Evolutionary conservation across 192 early-diverging fungal species (phyloP).

Genomic region (Coemansia erecta): DNA sequence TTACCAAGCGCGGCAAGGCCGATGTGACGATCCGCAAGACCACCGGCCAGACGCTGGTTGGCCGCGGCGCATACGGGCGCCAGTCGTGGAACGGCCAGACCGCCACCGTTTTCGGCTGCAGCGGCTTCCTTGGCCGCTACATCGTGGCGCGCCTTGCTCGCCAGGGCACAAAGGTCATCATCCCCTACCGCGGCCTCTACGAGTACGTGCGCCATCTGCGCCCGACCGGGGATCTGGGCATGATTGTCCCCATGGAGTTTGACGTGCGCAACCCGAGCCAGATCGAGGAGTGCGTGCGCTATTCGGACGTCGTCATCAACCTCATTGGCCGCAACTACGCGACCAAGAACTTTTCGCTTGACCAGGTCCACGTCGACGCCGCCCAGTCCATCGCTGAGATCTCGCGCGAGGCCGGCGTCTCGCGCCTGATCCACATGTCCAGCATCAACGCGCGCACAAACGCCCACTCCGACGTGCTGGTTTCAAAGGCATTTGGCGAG

Average conservation of each 20-base stretch:
- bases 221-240: conserved; percentile 92
- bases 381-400: conserved; percentile 78
- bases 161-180: conserved; percentile 86
- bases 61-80: conserved; percentile 68
- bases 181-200: conserved; percentile 82
- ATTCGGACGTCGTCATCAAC: conserved; percentile 96
- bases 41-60: conserved; percentile 53
- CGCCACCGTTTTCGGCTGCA: conserved; percentile 94
- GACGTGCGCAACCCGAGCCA: conserved; percentile 83
- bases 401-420: conserved; percentile 74
- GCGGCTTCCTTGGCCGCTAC: conserved; percentile 94
- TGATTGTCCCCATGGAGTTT: conserved; percentile 88
- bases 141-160: conserved; percentile 89
- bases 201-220: conserved; percentile 87
- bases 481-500: conserved; percentile 91
- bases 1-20: conserved; percentile 50
- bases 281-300: conserved; percentile 79
- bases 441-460: conserved; percentile 75
- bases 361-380: conserved; percentile 82
- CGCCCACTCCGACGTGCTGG: conserved; percentile 73
- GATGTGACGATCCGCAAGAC: conserved; percentile 43
- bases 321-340: conserved; percentile 88
- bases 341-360: conserved; percentile 91
- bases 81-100: conserved; percentile 82
- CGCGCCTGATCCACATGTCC: conserved; percentile 87